phyloP scores from a whole-genome alignment of 768 basidiomycete species.

The Tephrocybe sp. region DNA sequence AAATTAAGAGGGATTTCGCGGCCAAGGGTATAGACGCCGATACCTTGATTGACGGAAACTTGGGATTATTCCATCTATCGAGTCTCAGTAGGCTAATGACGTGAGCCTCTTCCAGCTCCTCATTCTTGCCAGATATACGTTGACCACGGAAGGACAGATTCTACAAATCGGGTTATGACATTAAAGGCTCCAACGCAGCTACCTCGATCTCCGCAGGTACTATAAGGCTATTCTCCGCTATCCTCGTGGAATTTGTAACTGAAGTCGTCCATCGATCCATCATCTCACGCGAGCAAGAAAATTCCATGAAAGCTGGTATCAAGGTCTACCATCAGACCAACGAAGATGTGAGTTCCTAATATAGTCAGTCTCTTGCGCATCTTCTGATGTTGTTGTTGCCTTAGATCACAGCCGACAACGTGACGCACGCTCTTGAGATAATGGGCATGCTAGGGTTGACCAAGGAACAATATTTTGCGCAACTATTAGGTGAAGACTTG shows the following conservation, averaged over 20 bases:
- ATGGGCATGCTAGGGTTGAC: slow-evolving; percentile 38
- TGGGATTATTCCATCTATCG: slow-evolving; percentile 50
- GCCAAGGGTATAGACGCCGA: slow-evolving; percentile 45
- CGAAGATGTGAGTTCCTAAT: slow-evolving; percentile 34
- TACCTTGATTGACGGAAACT: slow-evolving; percentile 38
- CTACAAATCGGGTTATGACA: slow-evolving; percentile 21
- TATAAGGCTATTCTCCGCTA: slow-evolving; percentile 43
- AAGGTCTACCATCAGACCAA: slow-evolving; percentile 57
- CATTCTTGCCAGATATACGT: background rate
- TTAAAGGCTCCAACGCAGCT: slow-evolving; percentile 14
- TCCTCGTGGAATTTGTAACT: slow-evolving; percentile 51
- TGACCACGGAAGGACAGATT: slow-evolving; percentile 15
- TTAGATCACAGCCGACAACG: slow-evolving; percentile 43
- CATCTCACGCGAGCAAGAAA: slow-evolving; percentile 58
- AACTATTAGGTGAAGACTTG: slow-evolving; percentile 23
- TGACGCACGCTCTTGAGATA: slow-evolving; percentile 50
- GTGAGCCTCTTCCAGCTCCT: slow-evolving; percentile 28
- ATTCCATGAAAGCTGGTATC: slow-evolving; percentile 52
- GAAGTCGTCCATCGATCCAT: slow-evolving; percentile 52
- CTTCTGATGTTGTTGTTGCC: slow-evolving; percentile 2
- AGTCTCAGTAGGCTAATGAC: slow-evolving; percentile 37
- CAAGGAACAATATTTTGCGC: slow-evolving; percentile 42
- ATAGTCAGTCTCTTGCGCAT: background rate
- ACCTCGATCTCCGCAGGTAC: slow-evolving; percentile 48
- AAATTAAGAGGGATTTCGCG: slow-evolving; percentile 39